Evolutionary conservation across 1,139 yeast genomes (phyloP).

Genomic region (Yamadazyma pseudoaaseri): DNA sequence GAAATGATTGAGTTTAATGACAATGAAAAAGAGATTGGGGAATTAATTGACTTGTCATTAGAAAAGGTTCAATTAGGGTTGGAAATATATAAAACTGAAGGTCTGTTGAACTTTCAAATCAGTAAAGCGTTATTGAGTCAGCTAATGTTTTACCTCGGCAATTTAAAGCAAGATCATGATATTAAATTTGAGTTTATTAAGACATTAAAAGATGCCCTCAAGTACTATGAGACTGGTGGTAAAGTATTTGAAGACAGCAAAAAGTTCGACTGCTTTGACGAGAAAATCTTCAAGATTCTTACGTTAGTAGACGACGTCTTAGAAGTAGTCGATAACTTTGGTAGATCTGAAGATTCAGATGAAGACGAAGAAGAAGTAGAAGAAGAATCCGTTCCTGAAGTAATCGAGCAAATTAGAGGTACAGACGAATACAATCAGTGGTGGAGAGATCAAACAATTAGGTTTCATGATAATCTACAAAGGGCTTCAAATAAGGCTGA

Average conservation of each 20-base stretch:
- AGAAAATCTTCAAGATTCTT: conserved; percentile 48
- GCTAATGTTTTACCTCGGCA: conserved; percentile 51
- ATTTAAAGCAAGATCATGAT: conserved; percentile 6
- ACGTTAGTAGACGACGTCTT: conserved; percentile 61
- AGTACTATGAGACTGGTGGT: conserved; percentile 47
- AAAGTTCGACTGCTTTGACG: conserved; percentile 29
- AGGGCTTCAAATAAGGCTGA: conserved; percentile 11
- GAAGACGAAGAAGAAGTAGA: conserved; percentile 39
- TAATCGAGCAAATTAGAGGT: conserved; percentile 52
- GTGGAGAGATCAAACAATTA: conserved; percentile 55
- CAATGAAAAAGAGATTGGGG: conserved; percentile 25
- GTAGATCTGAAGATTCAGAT: conserved; percentile 47
- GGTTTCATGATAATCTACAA: conserved; percentile 39
- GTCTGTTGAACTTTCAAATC: conserved; percentile 50
- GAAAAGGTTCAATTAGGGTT: conserved; percentile 70
- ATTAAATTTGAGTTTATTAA: not conserved
- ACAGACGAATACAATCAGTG: conserved; percentile 47
- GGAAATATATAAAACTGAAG: conserved; percentile 43
- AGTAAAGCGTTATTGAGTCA: conserved; percentile 56
- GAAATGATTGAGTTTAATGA: conserved; percentile 62
- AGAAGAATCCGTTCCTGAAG: conserved; percentile 34
- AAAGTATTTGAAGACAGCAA: conserved; percentile 24
- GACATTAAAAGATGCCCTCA: conserved; percentile 27
- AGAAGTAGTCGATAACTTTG: conserved; percentile 66
- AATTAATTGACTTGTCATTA: conserved; percentile 55